Conservation (phyloP, 176 grass and related monocot species). For the Oryza glumipatula region DNA sequence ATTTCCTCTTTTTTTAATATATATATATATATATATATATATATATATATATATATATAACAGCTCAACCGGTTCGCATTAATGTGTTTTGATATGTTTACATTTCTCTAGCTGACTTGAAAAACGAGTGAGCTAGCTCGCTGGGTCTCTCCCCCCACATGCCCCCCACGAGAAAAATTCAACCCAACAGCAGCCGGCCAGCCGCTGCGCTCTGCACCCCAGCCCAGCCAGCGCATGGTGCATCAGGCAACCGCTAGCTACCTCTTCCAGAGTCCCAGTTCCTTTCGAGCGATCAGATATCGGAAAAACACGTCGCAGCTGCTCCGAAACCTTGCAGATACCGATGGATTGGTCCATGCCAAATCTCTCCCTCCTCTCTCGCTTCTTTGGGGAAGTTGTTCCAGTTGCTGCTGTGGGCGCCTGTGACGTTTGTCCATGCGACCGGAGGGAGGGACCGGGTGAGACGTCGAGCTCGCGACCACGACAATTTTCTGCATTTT, state of each 20-base stretch:
- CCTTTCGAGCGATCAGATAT: conserved; percentile 7
- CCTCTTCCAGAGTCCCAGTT: neutral
- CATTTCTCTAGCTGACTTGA: conserved; percentile 35
- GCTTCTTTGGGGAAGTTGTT: neutral
- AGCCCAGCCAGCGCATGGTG: neutral
- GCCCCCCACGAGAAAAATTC: conserved; percentile 18
- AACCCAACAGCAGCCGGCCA: neutral
- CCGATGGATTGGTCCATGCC: neutral
- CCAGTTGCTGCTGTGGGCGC: neutral
- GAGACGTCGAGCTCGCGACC: neutral
- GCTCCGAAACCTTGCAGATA: neutral
- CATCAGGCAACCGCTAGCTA: neutral
- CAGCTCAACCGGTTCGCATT: neutral
- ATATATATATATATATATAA: too few species aligned
- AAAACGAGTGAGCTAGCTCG: neutral
- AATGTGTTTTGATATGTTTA: neutral
- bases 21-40: too few species aligned
- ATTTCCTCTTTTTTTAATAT: too few species aligned
- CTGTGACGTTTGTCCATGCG: neutral
- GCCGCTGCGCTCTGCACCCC: neutral
- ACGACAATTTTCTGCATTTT: neutral
- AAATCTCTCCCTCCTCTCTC: neutral
- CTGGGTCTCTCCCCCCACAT: neutral
- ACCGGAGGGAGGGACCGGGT: neutral
- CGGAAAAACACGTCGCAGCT: conserved; percentile 1